phyloP scores from a whole-genome alignment of 2,329 filamentous ascomycete genomes.

The Intubia oerlemansii region DNA sequence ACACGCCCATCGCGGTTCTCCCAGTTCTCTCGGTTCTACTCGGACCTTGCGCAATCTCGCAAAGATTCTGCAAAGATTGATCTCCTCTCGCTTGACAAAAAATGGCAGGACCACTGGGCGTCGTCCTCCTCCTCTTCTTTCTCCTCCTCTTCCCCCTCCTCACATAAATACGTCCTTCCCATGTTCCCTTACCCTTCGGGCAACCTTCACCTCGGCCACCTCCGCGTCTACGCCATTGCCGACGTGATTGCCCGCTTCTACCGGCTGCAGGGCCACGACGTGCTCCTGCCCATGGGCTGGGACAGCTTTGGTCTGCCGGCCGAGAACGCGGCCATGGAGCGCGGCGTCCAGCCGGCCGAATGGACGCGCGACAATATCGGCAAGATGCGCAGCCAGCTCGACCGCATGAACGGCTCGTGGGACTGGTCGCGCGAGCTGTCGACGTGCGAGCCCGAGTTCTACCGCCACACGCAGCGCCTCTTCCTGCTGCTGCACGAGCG shows the following conservation, averaged over 20 bases:
- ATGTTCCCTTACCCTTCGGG: constrained; percentile 94
- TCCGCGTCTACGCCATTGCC: constrained; percentile 78
- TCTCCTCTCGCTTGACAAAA: constrained; percentile 23
- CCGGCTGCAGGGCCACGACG: constrained; percentile 49
- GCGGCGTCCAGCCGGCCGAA: constrained; percentile 50
- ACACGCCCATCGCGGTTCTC: neutral
- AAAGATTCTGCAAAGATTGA: constrained; percentile 22
- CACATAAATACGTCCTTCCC: constrained; percentile 48
- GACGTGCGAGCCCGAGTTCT: constrained; percentile 69
- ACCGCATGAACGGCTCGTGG: constrained; percentile 61
- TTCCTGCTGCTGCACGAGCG: constrained; percentile 58
- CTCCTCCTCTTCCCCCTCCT: constrained; percentile 7
- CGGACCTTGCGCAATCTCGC: constrained; percentile 8
- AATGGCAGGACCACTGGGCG: constrained; percentile 29
- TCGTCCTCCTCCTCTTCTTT: neutral
- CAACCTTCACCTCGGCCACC: constrained; percentile 65
- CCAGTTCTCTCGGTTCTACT: constrained; percentile 13
- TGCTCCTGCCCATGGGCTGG: constrained; percentile 85
- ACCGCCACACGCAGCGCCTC: constrained; percentile 73
- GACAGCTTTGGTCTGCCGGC: constrained; percentile 81
- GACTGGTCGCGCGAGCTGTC: constrained; percentile 66
- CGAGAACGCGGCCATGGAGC: constrained; percentile 76
- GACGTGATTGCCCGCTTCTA: constrained; percentile 65
- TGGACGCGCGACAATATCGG: constrained; percentile 71
- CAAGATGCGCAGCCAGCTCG: constrained; percentile 67